A percentile compares a stretch with the other conserved stretches of the same genome.
Conservation (phyloP, 75 land plant genomes). For the Isoetes taiwanensis region DNA sequence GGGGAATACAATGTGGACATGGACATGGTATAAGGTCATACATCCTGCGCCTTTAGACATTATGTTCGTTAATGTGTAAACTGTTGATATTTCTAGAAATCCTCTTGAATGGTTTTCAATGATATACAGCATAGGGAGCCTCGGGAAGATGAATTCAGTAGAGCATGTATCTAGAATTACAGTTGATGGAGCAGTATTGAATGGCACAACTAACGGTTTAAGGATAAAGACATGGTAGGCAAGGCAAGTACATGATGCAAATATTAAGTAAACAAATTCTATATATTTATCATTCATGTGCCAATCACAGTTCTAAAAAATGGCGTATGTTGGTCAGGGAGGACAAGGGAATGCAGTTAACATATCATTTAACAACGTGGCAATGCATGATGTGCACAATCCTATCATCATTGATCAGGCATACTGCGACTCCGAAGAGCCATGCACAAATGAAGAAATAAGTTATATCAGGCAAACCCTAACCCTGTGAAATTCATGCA, state of each 20-base stretch:
- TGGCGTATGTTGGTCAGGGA: not conserved
- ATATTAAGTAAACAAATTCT: not conserved
- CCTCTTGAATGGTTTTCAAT: too few species aligned
- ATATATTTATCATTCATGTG: not conserved
- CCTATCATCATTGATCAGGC: constrained; percentile 2
- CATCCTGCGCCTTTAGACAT: too few species aligned
- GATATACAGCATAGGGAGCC: constrained; percentile 7
- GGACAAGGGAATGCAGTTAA: not conserved
- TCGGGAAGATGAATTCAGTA: not conserved
- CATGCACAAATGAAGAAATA: constrained; percentile 11
- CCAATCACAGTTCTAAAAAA: not conserved
- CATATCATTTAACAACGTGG: not conserved
- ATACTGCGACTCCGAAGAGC: not conserved
- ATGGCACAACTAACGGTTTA: constrained; percentile 6
- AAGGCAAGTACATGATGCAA: not conserved
- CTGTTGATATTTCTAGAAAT: too few species aligned
- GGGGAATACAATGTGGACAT: too few species aligned
- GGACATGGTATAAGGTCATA: too few species aligned
- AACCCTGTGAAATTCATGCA: too few species aligned
- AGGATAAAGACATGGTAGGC: constrained; percentile 1
- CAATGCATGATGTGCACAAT: not conserved
- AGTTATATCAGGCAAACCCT: not conserved
- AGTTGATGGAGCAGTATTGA: not conserved
- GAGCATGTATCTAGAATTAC: not conserved
- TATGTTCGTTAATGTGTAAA: too few species aligned